phyloP scores from a whole-genome alignment of 495 filamentous ascomycete species.

The Penicillium lividum region DNA sequence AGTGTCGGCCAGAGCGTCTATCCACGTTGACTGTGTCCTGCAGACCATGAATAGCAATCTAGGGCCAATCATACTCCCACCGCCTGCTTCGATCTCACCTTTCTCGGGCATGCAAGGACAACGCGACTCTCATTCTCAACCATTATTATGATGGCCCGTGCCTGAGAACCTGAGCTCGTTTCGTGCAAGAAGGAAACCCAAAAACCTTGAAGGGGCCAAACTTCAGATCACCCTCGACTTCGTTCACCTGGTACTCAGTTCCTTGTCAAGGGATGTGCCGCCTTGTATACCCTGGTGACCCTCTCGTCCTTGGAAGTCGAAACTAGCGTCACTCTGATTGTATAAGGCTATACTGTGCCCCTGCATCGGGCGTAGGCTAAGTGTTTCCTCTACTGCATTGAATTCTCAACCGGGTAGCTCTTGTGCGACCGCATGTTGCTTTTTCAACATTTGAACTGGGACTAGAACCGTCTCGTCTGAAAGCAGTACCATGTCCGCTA shows the following conservation, averaged over 20 bases:
- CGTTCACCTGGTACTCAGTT: slow-evolving; percentile 23
- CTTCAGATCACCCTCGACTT: slow-evolving; percentile 22
- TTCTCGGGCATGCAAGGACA: slow-evolving; percentile 34
- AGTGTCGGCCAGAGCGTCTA: slow-evolving; percentile 17
- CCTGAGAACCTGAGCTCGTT: slow-evolving; percentile 19
- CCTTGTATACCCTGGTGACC: slow-evolving; percentile 25
- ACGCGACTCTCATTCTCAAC: slow-evolving; percentile 27
- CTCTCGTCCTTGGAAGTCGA: slow-evolving; percentile 19
- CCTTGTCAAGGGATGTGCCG: slow-evolving; percentile 31
- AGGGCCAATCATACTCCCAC: slow-evolving; percentile 21
- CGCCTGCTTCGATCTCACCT: slow-evolving; percentile 18
- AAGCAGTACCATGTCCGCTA: slow-evolving; percentile 27
- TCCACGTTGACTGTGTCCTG: slow-evolving; percentile 32
- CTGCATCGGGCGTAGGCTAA: slow-evolving; percentile 21
- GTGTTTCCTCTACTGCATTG: slow-evolving; percentile 22
- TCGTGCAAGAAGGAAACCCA: slow-evolving; percentile 19
- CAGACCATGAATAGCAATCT: slow-evolving; percentile 20
- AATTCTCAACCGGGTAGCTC: slow-evolving; percentile 26
- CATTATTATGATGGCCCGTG: slow-evolving; percentile 34
- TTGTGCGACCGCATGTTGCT: slow-evolving; percentile 30
- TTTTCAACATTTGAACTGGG: slow-evolving; percentile 14
- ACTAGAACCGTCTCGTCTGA: slow-evolving; percentile 16
- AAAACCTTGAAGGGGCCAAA: slow-evolving; percentile 21
- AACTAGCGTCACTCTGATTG: slow-evolving; percentile 25
- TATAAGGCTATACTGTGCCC: slow-evolving; percentile 35